These are phyloP conservation scores for Bodo saltans DNA, from an alignment of 78 protist genomes.

Conservation along the genomic window DNA sequence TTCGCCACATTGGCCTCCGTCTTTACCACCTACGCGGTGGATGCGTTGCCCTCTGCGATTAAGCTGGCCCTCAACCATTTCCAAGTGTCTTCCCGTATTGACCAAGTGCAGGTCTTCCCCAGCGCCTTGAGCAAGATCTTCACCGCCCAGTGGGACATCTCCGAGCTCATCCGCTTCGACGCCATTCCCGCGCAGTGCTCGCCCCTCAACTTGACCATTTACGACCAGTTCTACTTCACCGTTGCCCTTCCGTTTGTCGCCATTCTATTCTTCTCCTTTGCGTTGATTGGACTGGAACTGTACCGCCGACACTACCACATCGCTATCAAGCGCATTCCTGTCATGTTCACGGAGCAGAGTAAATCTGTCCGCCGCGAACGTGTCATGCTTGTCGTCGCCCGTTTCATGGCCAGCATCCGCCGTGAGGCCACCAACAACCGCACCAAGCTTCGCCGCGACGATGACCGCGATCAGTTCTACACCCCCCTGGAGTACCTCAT, in stretches of 20 bases:
- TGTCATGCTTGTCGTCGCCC: neutral
- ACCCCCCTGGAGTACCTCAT: neutral
- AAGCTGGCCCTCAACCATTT: slow-evolving; percentile 12
- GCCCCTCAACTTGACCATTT: neutral
- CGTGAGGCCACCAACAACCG: neutral
- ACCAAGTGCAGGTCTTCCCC: neutral
- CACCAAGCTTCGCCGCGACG: neutral
- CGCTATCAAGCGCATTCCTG: neutral
- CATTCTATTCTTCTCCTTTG: neutral
- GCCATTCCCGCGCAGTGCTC: neutral
- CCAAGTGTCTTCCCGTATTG: slow-evolving; percentile 5
- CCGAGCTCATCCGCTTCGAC: neutral
- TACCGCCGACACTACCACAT: neutral
- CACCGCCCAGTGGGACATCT: neutral
- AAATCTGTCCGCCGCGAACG: neutral
- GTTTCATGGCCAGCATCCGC: neutral
- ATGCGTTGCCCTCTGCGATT: neutral
- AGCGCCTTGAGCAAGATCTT: neutral
- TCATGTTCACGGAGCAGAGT: neutral
- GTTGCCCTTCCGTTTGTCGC: neutral
- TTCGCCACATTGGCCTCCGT: neutral
- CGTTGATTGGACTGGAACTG: neutral
- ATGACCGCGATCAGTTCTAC: neutral
- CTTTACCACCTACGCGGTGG: neutral
- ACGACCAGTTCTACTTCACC: neutral